Evolutionary conservation across 306 rosid species (phyloP).

Genomic region (Begonia fuchsioides): DNA sequence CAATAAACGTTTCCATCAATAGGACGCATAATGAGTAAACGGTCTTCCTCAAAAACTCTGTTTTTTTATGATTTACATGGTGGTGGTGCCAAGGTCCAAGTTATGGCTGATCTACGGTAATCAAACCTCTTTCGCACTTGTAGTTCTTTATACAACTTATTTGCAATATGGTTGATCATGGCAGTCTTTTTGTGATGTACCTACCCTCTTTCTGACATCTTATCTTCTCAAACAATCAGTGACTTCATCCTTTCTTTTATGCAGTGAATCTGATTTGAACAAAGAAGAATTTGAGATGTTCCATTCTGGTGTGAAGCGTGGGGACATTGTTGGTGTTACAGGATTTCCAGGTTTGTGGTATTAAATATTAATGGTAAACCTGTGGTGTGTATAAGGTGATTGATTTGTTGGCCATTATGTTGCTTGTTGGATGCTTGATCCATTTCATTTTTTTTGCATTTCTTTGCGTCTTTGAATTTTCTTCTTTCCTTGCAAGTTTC

Average conservation of each 20-base stretch:
- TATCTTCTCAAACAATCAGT: no score
- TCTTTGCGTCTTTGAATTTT: no score
- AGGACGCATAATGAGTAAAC: slow-evolving; percentile 55
- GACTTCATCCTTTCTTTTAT: slow-evolving; percentile 3
- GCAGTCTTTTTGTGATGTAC: no score
- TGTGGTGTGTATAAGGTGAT: no score
- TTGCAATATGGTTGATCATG: no score
- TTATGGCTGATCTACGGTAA: slow-evolving; percentile 84
- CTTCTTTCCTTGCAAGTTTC: no score
- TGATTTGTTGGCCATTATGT: no score
- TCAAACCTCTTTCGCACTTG: background rate
- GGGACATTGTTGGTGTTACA: slow-evolving; percentile 65
- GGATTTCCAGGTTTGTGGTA: slow-evolving; percentile 73
- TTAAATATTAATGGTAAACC: no score
- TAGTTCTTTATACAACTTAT: background rate
- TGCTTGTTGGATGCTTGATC: no score
- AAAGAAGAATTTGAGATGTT: slow-evolving; percentile 54
- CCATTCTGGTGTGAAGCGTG: slow-evolving; percentile 72
- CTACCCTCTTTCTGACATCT: no score
- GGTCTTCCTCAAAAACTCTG: slow-evolving; percentile 58
- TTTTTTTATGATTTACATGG: slow-evolving; percentile 68
- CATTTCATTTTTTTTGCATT: no score
- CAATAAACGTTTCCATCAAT: background rate
- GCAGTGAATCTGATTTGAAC: slow-evolving; percentile 50
- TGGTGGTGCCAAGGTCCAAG: slow-evolving; percentile 55